Evolutionary conservation across 371 early-diverging fungal species (phyloP).

Genomic region (Phascolomyces articulosus): DNA sequence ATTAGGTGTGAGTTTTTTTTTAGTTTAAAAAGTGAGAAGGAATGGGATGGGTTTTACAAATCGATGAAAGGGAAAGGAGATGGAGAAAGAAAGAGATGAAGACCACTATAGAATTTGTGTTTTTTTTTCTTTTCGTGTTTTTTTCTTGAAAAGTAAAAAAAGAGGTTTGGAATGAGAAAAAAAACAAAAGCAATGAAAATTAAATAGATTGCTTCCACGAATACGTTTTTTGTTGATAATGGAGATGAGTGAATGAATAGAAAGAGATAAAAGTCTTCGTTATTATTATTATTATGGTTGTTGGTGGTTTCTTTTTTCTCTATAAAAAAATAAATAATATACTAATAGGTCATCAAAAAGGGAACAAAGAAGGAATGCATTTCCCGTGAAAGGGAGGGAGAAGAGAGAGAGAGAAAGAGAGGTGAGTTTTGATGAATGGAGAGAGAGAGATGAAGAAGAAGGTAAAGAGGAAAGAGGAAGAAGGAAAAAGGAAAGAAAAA

Average conservation of each 20-base stretch:
- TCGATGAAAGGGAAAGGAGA: conserved; percentile 1
- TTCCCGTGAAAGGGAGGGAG: conserved; percentile 14
- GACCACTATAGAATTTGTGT: not conserved
- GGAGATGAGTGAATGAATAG: too few relatives aligned
- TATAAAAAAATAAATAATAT: not conserved
- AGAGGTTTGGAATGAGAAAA: too few relatives aligned
- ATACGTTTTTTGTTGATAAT: too few relatives aligned
- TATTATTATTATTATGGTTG: too few relatives aligned
- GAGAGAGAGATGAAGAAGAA: conserved; percentile 7
- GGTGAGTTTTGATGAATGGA: not conserved
- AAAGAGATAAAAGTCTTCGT: too few relatives aligned
- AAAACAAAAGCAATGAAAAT: too few relatives aligned
- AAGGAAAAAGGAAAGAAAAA: conserved; percentile 6
- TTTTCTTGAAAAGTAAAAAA: too few relatives aligned
- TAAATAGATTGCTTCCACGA: too few relatives aligned
- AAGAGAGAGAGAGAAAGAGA: conserved; percentile 3
- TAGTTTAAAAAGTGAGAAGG: conserved; percentile 13
- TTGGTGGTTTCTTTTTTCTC: conserved; percentile 1
- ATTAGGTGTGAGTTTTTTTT: too few relatives aligned
- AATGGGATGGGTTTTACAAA: conserved; percentile 22
- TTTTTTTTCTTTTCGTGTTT: not conserved
- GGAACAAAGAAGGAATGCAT: conserved; percentile 23
- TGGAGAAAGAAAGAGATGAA: conserved; percentile 3
- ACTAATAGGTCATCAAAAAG: conserved; percentile 18
- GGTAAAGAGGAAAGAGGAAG: conserved; percentile 4